Base-by-base conservation (phyloP, 495 filamentous ascomycete species). In the Penicillium taxi region DNA sequence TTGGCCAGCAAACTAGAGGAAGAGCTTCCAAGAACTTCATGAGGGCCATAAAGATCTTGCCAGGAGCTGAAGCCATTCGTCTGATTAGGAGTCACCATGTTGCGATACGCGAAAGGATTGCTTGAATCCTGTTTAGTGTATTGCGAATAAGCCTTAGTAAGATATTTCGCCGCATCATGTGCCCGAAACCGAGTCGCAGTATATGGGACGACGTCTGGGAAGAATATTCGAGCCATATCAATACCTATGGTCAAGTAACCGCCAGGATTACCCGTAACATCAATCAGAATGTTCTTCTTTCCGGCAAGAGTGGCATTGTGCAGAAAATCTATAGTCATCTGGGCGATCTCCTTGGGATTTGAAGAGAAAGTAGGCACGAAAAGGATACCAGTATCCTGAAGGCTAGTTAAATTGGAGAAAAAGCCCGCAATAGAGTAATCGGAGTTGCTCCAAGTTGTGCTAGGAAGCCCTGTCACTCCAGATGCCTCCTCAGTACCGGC, bases 401-500 rank as follows among this genome's bases (percentile, higher is more conserved):
- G 50, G 0, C 42, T 50, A 8, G 53, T 47, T n/a, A 60, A 36
- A 21, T 61, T 44, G 1, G 60, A 52, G 39, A 50, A 57, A 34
- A 67, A 72, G 0, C 66, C 64, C 0, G 58, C 58, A 9, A 72
- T 46, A 2, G 58, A 51, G 33, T 57, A 53, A 14, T 46, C 36
- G 7, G 47, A 46, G 24, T 44, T 50, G 19, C 45, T 75, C 44
- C 82, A 78, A 23, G 73, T 72, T 21, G 78, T 73, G 45, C 78
- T 77, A 12, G 81, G 80, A 40, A 54, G 34, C 7, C 53, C 53
- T 5, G 37, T 19, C 1, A 44, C 17, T 19, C 42, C 47, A 0
- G 50, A 51, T 77, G 82, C 44, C 71, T 77, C 20, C 73, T 82
- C 42, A 67, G 78, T 38, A 69, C 72, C 44, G 1, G 50, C 32